Conservation (phyloP, 495 filamentous ascomycete genomes). For the Podospora sp. region DNA sequence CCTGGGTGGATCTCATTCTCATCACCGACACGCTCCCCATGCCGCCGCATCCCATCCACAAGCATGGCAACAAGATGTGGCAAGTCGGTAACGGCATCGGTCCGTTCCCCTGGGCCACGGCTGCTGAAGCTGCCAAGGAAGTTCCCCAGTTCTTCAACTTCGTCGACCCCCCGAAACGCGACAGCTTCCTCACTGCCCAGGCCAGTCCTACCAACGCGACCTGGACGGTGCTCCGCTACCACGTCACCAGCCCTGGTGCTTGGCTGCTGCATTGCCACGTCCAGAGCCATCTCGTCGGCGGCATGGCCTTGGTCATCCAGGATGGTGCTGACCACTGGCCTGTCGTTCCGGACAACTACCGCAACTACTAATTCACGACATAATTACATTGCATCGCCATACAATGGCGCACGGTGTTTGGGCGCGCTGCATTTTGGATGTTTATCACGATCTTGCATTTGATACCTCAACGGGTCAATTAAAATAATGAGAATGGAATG, state of each 20-base stretch:
- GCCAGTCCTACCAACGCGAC: constrained; percentile 35
- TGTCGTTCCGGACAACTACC: constrained; percentile 36
- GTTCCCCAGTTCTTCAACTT: constrained; percentile 58
- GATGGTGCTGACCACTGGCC: constrained; percentile 64
- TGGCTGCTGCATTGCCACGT: constrained; percentile 66
- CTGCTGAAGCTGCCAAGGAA: constrained; percentile 53
- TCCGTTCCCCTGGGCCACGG: constrained; percentile 51
- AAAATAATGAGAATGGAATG: not conserved
- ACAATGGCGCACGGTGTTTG: not conserved
- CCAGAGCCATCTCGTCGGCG: constrained; percentile 57
- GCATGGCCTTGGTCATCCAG: constrained; percentile 58
- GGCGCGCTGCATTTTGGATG: not conserved
- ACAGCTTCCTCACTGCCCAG: constrained; percentile 50
- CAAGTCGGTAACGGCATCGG: constrained; percentile 56
- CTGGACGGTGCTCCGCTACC: constrained; percentile 60
- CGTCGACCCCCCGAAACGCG: constrained; percentile 53
- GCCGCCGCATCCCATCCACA: constrained; percentile 61
- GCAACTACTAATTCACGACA: constrained; percentile 15
- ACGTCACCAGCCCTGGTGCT: constrained; percentile 60
- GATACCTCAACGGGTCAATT: not conserved
- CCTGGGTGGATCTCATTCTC: constrained; percentile 62
- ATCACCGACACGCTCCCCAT: constrained; percentile 41
- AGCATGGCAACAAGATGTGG: constrained; percentile 64
- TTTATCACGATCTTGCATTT: not conserved
- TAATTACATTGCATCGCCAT: not conserved